These are phyloP conservation scores for Clavispora carvajalis DNA, from an alignment of 805 yeast genomes.

Conservation along the genomic window DNA sequence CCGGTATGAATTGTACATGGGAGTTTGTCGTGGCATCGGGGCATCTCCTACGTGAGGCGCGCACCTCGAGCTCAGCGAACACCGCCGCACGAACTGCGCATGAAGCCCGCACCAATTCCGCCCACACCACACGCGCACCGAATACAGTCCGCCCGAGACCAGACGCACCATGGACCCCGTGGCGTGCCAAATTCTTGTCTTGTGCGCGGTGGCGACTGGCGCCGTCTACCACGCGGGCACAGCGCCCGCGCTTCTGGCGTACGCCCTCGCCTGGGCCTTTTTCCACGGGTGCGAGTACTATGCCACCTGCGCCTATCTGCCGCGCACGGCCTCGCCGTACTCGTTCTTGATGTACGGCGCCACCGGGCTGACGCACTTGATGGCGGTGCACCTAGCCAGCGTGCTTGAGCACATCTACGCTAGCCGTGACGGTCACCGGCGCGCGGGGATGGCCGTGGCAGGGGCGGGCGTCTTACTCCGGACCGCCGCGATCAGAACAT, in stretches of 20 bases:
- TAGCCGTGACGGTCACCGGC: slow-evolving; percentile 1
- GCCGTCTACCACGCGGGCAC: not conserved
- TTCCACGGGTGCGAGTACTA: slow-evolving; percentile 27
- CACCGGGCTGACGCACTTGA: slow-evolving; percentile 26
- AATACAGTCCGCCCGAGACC: too few species aligned
- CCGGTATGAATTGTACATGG: slow-evolving; percentile 7
- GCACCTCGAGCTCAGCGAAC: too few species aligned
- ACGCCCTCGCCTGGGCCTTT: slow-evolving; percentile 16
- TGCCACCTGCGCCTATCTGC: slow-evolving; percentile 22
- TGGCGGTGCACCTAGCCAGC: slow-evolving; percentile 23
- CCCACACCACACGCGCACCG: too few species aligned
- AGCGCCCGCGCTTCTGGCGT: slow-evolving; percentile 8
- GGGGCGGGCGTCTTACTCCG: slow-evolving; percentile 23
- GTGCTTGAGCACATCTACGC: slow-evolving; percentile 19
- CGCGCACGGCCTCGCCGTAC: slow-evolving; percentile 17
- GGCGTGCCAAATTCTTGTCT: slow-evolving; percentile 3
- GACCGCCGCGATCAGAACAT: slow-evolving; percentile 25
- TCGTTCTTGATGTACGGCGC: slow-evolving; percentile 34
- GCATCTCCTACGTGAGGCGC: too few species aligned
- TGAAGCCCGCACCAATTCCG: too few species aligned
- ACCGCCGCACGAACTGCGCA: too few species aligned
- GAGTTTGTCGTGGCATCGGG: too few species aligned
- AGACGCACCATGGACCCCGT: slow-evolving; percentile 1
- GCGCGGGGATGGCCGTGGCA: slow-evolving; percentile 14
- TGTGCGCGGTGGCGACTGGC: not conserved